Base-by-base conservation (phyloP, 2,329 filamentous ascomycete genomes). In the Xylariaceae sp. region DNA sequence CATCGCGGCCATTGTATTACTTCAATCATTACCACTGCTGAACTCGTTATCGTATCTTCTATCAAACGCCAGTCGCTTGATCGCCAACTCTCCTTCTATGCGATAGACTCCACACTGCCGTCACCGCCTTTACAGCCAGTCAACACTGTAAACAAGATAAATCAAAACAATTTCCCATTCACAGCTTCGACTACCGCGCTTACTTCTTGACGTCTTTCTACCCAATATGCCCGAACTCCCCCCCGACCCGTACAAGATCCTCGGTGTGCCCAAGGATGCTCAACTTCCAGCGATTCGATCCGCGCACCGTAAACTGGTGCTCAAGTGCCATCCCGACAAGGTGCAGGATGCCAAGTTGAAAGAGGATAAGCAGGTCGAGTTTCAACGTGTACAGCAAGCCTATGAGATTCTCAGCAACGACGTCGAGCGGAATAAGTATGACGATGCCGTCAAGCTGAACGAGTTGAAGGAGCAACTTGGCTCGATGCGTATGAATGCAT, bases 281-380 rank as follows among this genome's bases (percentile, higher is more conserved):
- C 79, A 85, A 46, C 62, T 81, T 32, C 54, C 80, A 36, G 79
- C 84, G 53, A 91, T 96, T 63, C 85, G 87, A 57, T 76, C 79
- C 38, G 85, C 87, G 13, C 83, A 95, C 68, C 82, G 87, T 55
- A 95, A 94, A 64, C 81, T 94, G 31, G 87, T 88, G 28, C 78
- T 95, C 53, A 89, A 87, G 64, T 90, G 85, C 60, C 90, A 96
- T 55, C 90, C 90, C 26, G 90, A 96, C 72, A 95, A 95, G 68
- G 80, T 95, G 48, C 83, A 89, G 52, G 79, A 95, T 56, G 81
- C 84, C 39, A 72, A 79, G 13, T 71, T 86, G 56, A 94, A 93
- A 66, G 79, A 81, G 44, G 71, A 80, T 54, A 94, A 90, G 64
- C 81, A 87, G 54, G 83, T 89, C 54, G 84, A 95, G 65, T 98